phyloP scores from a whole-genome alignment of 495 filamentous ascomycete genomes.

The Penicillium egyptiacum region DNA sequence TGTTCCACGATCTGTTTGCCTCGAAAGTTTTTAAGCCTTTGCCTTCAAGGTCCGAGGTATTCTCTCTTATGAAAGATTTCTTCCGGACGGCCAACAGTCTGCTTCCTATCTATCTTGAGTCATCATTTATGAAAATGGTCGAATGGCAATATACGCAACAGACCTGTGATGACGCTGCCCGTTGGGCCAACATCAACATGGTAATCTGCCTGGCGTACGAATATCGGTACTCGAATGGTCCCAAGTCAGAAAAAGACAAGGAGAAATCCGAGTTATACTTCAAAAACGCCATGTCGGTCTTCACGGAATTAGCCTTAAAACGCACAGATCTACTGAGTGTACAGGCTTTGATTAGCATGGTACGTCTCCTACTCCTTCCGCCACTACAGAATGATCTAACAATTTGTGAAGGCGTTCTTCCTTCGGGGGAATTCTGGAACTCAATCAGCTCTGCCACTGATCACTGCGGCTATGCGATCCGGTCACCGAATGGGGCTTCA shows the following conservation, averaged over 20 bases:
- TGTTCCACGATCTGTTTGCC: constrained; percentile 86
- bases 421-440: constrained; percentile 93
- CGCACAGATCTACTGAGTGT: constrained; percentile 93
- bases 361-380: constrained; percentile 24
- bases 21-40: constrained; percentile 75
- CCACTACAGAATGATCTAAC: constrained; percentile 2
- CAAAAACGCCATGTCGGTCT: constrained; percentile 91
- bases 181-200: constrained; percentile 96
- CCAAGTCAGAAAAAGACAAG: constrained; percentile 82
- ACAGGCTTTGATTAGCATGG: constrained; percentile 91
- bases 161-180: constrained; percentile 88
- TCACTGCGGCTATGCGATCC: constrained; percentile 86
- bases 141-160: constrained; percentile 90
- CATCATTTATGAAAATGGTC: constrained; percentile 91
- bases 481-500: constrained; percentile 95
- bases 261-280: constrained; percentile 88
- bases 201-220: constrained; percentile 86
- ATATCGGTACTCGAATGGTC: constrained; percentile 82
- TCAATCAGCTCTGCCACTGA: constrained; percentile 83
- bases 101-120: constrained; percentile 93
- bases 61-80: constrained; percentile 81
- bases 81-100: constrained; percentile 97
- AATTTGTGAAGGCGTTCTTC: constrained; percentile 65
- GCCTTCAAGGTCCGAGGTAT: constrained; percentile 74
- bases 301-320: constrained; percentile 85